These are phyloP conservation scores for Paecilomyces formosus DNA, from an alignment of 2,329 filamentous ascomycete genomes.

Conservation along the genomic window DNA sequence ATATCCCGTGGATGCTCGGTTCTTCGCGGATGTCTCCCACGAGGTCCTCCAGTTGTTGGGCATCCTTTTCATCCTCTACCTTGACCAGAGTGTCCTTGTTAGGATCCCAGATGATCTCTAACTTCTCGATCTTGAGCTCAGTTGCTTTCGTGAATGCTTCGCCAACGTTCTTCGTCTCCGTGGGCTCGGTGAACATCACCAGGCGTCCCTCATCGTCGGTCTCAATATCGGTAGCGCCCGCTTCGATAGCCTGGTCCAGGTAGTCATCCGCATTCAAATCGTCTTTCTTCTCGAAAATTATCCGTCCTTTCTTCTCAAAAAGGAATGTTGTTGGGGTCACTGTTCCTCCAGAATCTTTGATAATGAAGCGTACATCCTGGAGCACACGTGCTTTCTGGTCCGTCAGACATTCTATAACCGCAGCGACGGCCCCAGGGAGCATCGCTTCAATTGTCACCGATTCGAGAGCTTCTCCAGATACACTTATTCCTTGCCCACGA, in stretches of 20 bases:
- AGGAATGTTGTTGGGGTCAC: constrained; percentile 71
- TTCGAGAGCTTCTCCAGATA: constrained; percentile 69
- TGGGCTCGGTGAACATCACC: constrained; percentile 63
- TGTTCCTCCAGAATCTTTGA: constrained; percentile 65
- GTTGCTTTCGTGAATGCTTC: constrained; percentile 57
- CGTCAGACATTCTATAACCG: constrained; percentile 79
- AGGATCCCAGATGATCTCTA: constrained; percentile 77
- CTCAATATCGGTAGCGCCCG: constrained; percentile 55
- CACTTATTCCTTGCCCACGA: constrained; percentile 76
- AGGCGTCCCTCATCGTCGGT: constrained; percentile 62
- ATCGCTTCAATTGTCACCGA: constrained; percentile 71
- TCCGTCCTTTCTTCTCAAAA: constrained; percentile 72
- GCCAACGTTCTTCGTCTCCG: constrained; percentile 56
- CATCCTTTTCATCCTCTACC: constrained; percentile 51
- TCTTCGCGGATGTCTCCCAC: constrained; percentile 52
- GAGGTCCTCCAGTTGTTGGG: constrained; percentile 53
- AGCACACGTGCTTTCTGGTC: constrained; percentile 70
- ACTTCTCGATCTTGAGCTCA: constrained; percentile 60
- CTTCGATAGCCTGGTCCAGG: constrained; percentile 75
- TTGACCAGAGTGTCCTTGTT: constrained; percentile 70
- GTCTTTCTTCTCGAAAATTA: constrained; percentile 59
- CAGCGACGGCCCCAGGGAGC: constrained; percentile 62
- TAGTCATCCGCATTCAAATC: constrained; percentile 58
- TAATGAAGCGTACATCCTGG: constrained; percentile 61
- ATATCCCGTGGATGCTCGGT: constrained; percentile 69